These are phyloP conservation scores for Chytridium lagenaria DNA, from an alignment of 371 early-diverging fungal species.

Conservation along the genomic window DNA sequence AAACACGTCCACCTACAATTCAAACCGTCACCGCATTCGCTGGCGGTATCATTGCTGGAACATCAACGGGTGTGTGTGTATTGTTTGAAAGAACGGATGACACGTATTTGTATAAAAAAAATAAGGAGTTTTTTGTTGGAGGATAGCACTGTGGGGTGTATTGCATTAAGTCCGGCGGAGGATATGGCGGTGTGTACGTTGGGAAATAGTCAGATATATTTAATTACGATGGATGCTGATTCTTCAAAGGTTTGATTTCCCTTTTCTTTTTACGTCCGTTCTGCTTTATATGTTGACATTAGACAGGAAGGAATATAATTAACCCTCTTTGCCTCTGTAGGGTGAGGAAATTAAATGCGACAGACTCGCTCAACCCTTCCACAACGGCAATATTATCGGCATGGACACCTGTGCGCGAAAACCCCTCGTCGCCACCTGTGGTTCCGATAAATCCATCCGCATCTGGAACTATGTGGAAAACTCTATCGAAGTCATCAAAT, in stretches of 20 bases:
- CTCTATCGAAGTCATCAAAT: slow-evolving; percentile 55
- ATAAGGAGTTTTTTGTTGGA: slow-evolving; percentile 48
- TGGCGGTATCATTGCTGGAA: slow-evolving; percentile 50
- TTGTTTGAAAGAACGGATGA: slow-evolving; percentile 54
- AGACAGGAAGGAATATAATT: background rate
- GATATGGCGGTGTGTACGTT: slow-evolving; percentile 47
- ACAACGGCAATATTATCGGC: slow-evolving; percentile 52
- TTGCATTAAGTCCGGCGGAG: slow-evolving; percentile 51
- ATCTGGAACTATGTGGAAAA: slow-evolving; percentile 66
- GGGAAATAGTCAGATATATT: slow-evolving; percentile 48
- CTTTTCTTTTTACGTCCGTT: background rate
- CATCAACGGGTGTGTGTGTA: slow-evolving; percentile 47
- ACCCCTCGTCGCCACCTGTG: slow-evolving; percentile 60
- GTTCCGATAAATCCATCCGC: slow-evolving; percentile 56
- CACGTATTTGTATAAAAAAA: slow-evolving; percentile 43
- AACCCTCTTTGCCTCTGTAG: slow-evolving; percentile 22
- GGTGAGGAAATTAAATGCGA: slow-evolving; percentile 52
- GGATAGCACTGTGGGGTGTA: slow-evolving; percentile 41
- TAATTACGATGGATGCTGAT: slow-evolving; percentile 48
- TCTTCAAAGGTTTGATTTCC: slow-evolving; percentile 36
- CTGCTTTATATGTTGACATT: background rate
- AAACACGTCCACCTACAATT: slow-evolving; percentile 32
- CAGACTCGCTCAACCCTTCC: slow-evolving; percentile 55
- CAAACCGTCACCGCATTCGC: slow-evolving; percentile 42
- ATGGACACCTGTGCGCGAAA: slow-evolving; percentile 61